phyloP scores from a whole-genome alignment of 2,329 filamentous ascomycete species.

The Aciculosporium take region DNA sequence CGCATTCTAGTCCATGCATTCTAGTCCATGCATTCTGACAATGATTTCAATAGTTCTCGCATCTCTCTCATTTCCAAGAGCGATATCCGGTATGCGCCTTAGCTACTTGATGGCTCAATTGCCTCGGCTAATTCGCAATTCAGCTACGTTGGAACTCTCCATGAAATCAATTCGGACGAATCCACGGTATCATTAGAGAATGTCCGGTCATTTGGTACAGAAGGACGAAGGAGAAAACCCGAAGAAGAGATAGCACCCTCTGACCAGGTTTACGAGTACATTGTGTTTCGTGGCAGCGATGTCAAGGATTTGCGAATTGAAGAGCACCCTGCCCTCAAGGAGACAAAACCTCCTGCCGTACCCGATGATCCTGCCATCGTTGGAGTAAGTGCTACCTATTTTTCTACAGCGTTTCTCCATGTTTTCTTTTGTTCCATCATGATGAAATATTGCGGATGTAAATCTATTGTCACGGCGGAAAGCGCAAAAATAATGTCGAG shows the following conservation, averaged over 20 bases:
- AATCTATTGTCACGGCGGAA: slow-evolving; percentile 66
- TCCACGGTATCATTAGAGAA: slow-evolving; percentile 95
- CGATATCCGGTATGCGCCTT: slow-evolving; percentile 68
- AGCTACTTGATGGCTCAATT: slow-evolving; percentile 4
- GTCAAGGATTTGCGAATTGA: slow-evolving; percentile 96
- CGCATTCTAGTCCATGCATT: not conserved
- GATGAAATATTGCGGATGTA: slow-evolving; percentile 99
- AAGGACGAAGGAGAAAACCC: slow-evolving; percentile 67
- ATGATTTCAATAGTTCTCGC: slow-evolving; percentile 49
- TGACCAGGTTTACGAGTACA: slow-evolving; percentile 91
- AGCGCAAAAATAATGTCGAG: slow-evolving; percentile 94
- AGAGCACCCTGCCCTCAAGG: slow-evolving; percentile 59
- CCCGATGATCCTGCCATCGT: slow-evolving; percentile 95
- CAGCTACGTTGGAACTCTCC: slow-evolving; percentile 89
- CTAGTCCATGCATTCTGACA: not conserved
- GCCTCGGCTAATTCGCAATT: slow-evolving; percentile 19
- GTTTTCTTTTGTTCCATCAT: slow-evolving; percentile 31
- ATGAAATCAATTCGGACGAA: slow-evolving; percentile 95
- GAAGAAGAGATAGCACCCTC: slow-evolving; percentile 73
- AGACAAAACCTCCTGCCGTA: slow-evolving; percentile 61
- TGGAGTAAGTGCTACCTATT: slow-evolving; percentile 56
- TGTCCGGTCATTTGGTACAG: slow-evolving; percentile 86
- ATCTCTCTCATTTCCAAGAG: slow-evolving; percentile 97
- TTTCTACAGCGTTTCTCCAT: slow-evolving; percentile 2
- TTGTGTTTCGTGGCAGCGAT: slow-evolving; percentile 94